These are phyloP conservation scores for Pneumocystis wakefieldiae DNA, from an alignment of 1,139 yeast species.

Conservation along the genomic window DNA sequence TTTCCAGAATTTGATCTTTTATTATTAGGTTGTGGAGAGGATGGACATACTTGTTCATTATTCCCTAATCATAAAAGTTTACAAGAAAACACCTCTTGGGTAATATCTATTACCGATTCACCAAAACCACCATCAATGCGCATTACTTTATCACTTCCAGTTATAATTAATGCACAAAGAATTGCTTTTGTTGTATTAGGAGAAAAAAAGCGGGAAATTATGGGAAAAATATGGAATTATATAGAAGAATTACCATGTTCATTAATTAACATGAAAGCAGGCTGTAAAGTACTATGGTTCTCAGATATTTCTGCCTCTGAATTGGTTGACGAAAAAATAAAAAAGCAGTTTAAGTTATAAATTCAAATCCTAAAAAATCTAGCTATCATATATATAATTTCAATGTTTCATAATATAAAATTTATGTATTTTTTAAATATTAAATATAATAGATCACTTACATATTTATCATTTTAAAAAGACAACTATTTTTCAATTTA, in stretches of 20 bases:
- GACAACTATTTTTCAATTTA: neutral
- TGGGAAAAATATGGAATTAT: conserved; percentile 86
- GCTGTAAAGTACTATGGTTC: conserved; percentile 94
- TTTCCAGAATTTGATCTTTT: conserved; percentile 86
- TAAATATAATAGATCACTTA: neutral
- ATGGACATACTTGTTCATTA: conserved; percentile 90
- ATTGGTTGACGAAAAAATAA: conserved; percentile 40
- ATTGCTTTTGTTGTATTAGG: conserved; percentile 18
- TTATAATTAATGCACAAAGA: conserved; percentile 67
- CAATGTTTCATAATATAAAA: neutral
- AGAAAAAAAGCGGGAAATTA: conserved; percentile 87
- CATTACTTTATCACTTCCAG: conserved; percentile 86
- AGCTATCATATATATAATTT: neutral
- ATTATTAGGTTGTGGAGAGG: conserved; percentile 93
- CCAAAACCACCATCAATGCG: conserved; percentile 82
- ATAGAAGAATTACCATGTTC: conserved; percentile 94
- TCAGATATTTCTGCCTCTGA: conserved; percentile 90
- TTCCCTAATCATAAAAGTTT: conserved; percentile 85
- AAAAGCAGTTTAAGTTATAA: neutral
- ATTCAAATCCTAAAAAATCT: conserved; percentile 21
- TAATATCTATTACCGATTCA: conserved; percentile 81
- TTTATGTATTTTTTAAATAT: neutral
- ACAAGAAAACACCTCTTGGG: conserved; percentile 91
- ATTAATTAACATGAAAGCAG: conserved; percentile 88
- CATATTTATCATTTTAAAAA: neutral